Evolutionary conservation across 768 basidiomycete species (phyloP), one percentile per base, ranked within the genome.

Genomic region (Termitomyces bulborhizus): DNA sequence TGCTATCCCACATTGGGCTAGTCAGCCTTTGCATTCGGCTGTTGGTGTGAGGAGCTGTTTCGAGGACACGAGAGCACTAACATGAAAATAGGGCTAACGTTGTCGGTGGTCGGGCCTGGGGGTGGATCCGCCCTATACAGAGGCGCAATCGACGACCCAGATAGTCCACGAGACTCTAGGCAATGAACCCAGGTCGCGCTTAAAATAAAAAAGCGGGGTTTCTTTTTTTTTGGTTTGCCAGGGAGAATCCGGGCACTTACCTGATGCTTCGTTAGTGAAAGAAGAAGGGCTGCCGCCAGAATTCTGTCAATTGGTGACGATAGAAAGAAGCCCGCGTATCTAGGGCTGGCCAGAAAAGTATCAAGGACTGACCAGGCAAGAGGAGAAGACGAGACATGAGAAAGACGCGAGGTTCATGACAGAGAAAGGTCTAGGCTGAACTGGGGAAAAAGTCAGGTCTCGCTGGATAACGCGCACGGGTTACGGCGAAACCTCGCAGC

Each of bases 1-100:
- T 3, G n/a, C 41, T 60, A 57, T 55, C 54, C 59, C 59, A 46
- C 54, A 36, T 52, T 60, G 40, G 56, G 43, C 46, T 60, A 60
- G 59, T 36, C 21, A 44, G 18, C 24, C 13, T 51, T 45, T 48
- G 15, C 26, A 16, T 29, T 13, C 46, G 34, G 58, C 29, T 50
- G 37, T 49, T 47, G 43, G 54, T 27, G 42, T 4, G 6, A 34
- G 21, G 47, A 26, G 43, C 41, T 44, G 29, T 12, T 12, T n/a
- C 13, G n/a, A 36, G n/a, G 26, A 43, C 21, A 11, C 36, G 26
- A 18, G 27, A 9, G 27, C 47, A 11, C 13, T 6, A 24, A 39
- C 6, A 32, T 8, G 34, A 40, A 37, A 42, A 40, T 6, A 32
- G 8, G n/a, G 8, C 3, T 27, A 31, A 16, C 21, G 26, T 12